A percentile compares a stretch with the other conserved stretches of the same genome.
Conservation (phyloP, 352 stramenopile genomes). For the Albugo laibachii region DNA sequence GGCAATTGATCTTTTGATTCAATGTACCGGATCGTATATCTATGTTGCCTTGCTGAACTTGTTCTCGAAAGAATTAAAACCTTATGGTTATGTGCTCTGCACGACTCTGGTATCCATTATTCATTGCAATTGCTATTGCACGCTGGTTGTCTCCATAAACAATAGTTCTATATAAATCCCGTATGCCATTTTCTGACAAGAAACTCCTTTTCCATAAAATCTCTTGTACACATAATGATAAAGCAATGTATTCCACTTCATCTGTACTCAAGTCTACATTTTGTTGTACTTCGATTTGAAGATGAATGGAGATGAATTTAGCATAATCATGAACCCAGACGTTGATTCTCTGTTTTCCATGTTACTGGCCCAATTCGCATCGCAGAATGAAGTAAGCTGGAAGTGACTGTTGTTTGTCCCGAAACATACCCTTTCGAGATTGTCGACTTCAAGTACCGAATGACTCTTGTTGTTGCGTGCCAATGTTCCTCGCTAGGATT, state of each 20-base stretch:
- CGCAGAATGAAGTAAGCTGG: background rate
- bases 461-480: background rate
- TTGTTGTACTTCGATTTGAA: conserved; percentile 1
- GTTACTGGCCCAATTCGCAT: conserved; percentile 6
- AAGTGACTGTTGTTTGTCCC: background rate
- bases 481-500: background rate
- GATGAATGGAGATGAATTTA: conserved; percentile 1
- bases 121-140: background rate
- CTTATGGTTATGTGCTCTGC: background rate
- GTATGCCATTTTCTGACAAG: background rate
- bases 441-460: background rate
- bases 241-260: conserved; percentile 6
- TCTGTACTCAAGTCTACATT: conserved; percentile 4
- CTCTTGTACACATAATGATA: background rate
- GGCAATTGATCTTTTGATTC: background rate
- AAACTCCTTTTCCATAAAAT: background rate
- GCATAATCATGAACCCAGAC: conserved; percentile 2
- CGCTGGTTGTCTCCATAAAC: background rate
- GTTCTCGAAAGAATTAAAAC: background rate
- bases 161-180: background rate
- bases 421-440: background rate
- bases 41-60: background rate
- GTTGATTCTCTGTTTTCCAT: conserved; percentile 3
- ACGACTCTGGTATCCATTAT: background rate
- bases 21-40: background rate